Evolutionary conservation across 352 stramenopile genomes (phyloP).

Genomic region (Globisporangium takayamanum): DNA sequence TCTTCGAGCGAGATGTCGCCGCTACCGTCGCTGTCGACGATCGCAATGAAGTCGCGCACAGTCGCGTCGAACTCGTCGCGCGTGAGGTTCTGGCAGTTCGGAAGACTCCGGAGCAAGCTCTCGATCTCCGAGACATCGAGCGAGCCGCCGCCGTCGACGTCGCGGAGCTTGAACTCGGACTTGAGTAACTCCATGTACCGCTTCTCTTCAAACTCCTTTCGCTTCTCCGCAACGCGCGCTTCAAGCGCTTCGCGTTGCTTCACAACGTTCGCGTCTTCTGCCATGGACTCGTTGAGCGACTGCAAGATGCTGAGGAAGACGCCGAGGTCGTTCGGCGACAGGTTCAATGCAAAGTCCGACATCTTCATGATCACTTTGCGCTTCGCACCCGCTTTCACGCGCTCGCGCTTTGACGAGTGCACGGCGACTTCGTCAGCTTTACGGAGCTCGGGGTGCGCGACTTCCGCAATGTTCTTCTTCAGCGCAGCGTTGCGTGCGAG

Average conservation of each 20-base stretch:
- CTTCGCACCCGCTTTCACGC: conserved; percentile 45
- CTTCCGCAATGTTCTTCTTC: conserved; percentile 59
- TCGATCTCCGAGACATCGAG: conserved; percentile 67
- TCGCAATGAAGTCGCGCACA: conserved; percentile 63
- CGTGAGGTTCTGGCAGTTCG: conserved; percentile 68
- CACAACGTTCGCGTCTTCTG: conserved; percentile 59
- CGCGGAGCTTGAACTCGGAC: conserved; percentile 60
- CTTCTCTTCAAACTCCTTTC: conserved; percentile 53
- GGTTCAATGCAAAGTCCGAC: conserved; percentile 82
- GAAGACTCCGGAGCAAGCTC: conserved; percentile 49
- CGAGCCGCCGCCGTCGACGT: conserved; percentile 65
- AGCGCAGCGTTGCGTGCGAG: conserved; percentile 40
- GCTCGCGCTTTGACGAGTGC: conserved; percentile 22
- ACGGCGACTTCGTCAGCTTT: conserved; percentile 27
- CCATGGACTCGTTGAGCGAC: conserved; percentile 62
- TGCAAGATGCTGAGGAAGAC: conserved; percentile 72
- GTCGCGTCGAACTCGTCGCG: conserved; percentile 71
- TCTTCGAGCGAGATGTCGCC: conserved; percentile 83
- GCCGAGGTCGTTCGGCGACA: conserved; percentile 71
- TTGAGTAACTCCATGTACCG: conserved; percentile 70
- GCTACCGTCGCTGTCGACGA: conserved; percentile 76
- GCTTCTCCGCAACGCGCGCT: conserved; percentile 37
- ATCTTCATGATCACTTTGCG: conserved; percentile 72
- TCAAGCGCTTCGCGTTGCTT: conserved; percentile 40
- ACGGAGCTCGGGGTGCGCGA: conserved; percentile 40